Evolutionary conservation across 495 filamentous ascomycete genomes (phyloP).

Genomic region (Filosporella fistucella): DNA sequence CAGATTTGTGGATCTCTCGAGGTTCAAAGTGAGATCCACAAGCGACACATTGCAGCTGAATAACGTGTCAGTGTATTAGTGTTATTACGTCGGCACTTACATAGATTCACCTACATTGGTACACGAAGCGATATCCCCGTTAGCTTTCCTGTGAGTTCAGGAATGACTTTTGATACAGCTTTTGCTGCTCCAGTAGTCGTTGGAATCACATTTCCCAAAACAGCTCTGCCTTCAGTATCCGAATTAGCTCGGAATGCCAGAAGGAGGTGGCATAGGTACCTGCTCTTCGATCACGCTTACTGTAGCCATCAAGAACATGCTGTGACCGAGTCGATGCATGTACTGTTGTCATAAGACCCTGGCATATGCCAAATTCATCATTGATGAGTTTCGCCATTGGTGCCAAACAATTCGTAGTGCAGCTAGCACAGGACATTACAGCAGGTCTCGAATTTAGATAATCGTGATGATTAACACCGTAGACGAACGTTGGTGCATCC

Average conservation of each 20-base stretch:
- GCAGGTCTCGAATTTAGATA: neutral
- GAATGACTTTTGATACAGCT: constrained; percentile 10
- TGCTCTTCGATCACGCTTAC: constrained; percentile 9
- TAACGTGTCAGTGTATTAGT: neutral
- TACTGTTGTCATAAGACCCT: constrained; percentile 9
- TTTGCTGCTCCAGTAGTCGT: constrained; percentile 10
- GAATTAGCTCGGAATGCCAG: neutral
- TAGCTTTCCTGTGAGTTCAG: constrained; percentile 5
- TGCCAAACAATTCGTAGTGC: constrained; percentile 13
- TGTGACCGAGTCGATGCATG: constrained; percentile 10
- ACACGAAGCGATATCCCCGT: constrained; percentile 11
- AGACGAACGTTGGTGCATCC: constrained; percentile 9
- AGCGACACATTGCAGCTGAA: constrained; percentile 10
- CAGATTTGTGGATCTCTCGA: constrained; percentile 3
- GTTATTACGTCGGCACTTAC: no score
- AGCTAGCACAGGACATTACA: constrained; percentile 10
- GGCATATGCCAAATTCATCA: constrained; percentile 7
- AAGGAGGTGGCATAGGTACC: neutral
- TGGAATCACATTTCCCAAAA: constrained; percentile 11
- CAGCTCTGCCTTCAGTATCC: neutral
- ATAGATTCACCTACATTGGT: constrained; percentile 2
- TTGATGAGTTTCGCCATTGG: constrained; percentile 9
- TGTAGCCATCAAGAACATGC: constrained; percentile 12
- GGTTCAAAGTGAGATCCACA: constrained; percentile 8
- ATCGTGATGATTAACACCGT: constrained; percentile 6